These are phyloP conservation scores for Plasmopara halstedii DNA, from an alignment of 352 stramenopile species.

Conservation along the genomic window DNA sequence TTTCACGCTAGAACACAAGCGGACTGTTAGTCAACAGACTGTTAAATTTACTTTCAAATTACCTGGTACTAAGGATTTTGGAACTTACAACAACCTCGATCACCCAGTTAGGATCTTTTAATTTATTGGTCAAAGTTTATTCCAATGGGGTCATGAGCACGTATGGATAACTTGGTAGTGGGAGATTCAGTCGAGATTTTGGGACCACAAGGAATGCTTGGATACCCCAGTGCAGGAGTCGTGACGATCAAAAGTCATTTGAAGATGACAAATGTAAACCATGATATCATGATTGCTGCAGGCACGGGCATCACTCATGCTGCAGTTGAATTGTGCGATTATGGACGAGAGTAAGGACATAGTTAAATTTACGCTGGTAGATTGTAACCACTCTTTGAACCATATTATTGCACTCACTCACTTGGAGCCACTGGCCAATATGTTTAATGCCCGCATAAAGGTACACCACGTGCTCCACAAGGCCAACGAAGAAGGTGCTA, in stretches of 20 bases:
- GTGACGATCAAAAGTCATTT: slow-evolving; percentile 41
- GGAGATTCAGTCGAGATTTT: slow-evolving; percentile 70
- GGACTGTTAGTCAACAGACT: slow-evolving; percentile 44
- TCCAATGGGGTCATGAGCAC: slow-evolving; percentile 63
- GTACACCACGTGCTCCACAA: slow-evolving; percentile 61
- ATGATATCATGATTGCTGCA: slow-evolving; percentile 68
- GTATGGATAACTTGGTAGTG: slow-evolving; percentile 46
- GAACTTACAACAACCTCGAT: slow-evolving; percentile 75
- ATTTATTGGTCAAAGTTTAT: slow-evolving; percentile 77
- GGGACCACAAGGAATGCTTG: slow-evolving; percentile 54
- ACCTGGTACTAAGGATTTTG: slow-evolving; percentile 49
- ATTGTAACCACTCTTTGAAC: slow-evolving; percentile 61
- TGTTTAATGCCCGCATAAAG: slow-evolving; percentile 58
- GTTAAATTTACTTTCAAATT: slow-evolving; percentile 78
- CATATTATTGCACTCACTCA: slow-evolving; percentile 66
- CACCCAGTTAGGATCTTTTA: slow-evolving; percentile 47
- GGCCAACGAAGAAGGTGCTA: slow-evolving; percentile 32
- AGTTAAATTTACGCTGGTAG: slow-evolving; percentile 64
- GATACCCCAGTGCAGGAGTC: slow-evolving; percentile 44
- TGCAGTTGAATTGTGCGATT: slow-evolving; percentile 64
- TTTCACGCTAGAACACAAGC: slow-evolving; percentile 55
- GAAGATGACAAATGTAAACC: slow-evolving; percentile 34
- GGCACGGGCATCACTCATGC: slow-evolving; percentile 77
- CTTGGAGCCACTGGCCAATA: slow-evolving; percentile 70
- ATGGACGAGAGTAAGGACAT: slow-evolving; percentile 48